Conservation (phyloP, 1,284 basidiomycete species). For the Fomes fomentarius region DNA sequence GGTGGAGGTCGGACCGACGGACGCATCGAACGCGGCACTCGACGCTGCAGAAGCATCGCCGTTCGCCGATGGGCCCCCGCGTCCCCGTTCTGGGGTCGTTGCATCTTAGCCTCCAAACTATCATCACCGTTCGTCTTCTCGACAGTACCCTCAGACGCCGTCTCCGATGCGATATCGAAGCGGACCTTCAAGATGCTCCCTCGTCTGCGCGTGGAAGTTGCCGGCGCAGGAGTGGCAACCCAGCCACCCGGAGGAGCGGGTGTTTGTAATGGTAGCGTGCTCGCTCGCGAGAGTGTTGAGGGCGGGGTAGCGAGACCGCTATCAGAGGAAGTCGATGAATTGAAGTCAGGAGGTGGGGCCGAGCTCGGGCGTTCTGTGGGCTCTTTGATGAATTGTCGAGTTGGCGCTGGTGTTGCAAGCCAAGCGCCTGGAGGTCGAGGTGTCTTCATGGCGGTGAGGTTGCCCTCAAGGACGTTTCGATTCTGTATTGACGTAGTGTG, state of each 20-base stretch:
- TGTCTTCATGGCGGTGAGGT: conserved; percentile 55
- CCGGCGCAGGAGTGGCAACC: conserved; percentile 54
- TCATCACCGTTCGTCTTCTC: conserved; percentile 28
- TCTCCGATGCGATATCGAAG: conserved; percentile 54
- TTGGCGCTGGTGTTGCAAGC: conserved; percentile 56
- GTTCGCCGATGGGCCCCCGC: background rate
- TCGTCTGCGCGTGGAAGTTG: conserved; percentile 41
- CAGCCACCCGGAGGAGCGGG: conserved; percentile 76
- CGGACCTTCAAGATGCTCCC: conserved; percentile 59
- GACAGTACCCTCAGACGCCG: conserved; percentile 40
- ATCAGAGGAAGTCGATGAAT: conserved; percentile 17
- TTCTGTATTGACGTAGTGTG: conserved; percentile 29
- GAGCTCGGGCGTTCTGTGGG: conserved; percentile 22
- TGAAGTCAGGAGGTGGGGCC: conserved; percentile 24
- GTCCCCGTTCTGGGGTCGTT: conserved; percentile 2
- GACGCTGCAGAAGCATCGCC: conserved; percentile 12
- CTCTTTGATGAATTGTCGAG: conserved; percentile 28
- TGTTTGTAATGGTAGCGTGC: conserved; percentile 52
- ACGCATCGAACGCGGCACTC: conserved; percentile 7
- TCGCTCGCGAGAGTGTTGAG: conserved; percentile 28
- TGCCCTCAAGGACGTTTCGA: conserved; percentile 21
- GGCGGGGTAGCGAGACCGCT: conserved; percentile 24
- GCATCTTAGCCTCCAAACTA: conserved; percentile 8
- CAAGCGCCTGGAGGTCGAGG: conserved; percentile 72
- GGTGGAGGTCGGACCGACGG: conserved; percentile 19